Percentiles rank a stretch among this genome's conserved stretches.
phyloP scores from a whole-genome alignment of 805 yeast genomes.

The Yarrowia hollandica region DNA sequence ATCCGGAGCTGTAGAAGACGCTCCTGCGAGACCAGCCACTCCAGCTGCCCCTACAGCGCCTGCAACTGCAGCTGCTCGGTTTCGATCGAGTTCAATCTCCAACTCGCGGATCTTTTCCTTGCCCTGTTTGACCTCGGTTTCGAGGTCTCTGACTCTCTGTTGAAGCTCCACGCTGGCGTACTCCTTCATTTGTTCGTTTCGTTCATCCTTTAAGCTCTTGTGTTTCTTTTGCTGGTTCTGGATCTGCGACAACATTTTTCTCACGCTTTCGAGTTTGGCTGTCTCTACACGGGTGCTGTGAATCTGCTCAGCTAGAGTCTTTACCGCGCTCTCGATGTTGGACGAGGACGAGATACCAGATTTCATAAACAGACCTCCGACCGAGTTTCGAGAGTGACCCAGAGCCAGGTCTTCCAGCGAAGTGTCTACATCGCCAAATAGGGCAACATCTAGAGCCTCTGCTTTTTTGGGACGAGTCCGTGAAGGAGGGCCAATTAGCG shows the following conservation, averaged over 20 bases:
- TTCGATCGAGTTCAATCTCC: background rate
- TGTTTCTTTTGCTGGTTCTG: conserved; percentile 34
- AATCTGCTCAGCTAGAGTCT: conserved; percentile 41
- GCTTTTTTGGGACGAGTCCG: conserved; percentile 24
- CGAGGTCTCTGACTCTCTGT: conserved; percentile 13
- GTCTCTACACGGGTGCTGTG: conserved; percentile 41
- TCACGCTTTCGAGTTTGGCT: conserved; percentile 40
- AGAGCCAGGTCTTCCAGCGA: conserved; percentile 42
- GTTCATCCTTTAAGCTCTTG: conserved; percentile 10
- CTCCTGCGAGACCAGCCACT: background rate
- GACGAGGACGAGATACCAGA: conserved; percentile 38
- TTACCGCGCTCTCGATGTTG: conserved; percentile 42
- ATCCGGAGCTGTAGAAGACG: background rate
- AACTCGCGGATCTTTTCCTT: background rate
- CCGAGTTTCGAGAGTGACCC: conserved; percentile 40
- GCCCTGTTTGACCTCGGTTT: background rate
- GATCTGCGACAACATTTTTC: conserved; percentile 39
- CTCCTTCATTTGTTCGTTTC: conserved; percentile 4
- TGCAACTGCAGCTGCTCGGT: background rate
- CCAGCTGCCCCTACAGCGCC: background rate
- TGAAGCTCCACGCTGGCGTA: conserved; percentile 6
- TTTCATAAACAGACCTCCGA: conserved; percentile 42
- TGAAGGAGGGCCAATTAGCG: background rate
- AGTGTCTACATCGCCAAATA: conserved; percentile 42
- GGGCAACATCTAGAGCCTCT: conserved; percentile 39